These are phyloP conservation scores for Leccinum longicurvipes DNA, from an alignment of 768 basidiomycete genomes.

Conservation along the genomic window DNA sequence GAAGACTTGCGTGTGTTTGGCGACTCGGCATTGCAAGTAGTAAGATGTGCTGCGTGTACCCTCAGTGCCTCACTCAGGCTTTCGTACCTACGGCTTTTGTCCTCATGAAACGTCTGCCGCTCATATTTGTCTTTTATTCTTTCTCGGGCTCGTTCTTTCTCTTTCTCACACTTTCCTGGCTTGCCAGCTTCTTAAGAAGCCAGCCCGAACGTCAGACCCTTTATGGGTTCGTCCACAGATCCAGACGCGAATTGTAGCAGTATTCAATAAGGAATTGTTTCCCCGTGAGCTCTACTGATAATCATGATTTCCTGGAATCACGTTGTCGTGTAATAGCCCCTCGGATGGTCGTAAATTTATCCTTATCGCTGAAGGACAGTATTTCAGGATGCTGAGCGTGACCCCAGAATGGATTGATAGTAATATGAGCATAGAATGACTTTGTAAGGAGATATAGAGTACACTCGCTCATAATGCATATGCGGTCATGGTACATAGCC, in stretches of 20 bases:
- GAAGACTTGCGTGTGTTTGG: too few species aligned
- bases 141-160: slow-evolving; percentile 14
- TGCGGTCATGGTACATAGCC: too few species aligned
- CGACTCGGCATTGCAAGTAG: too few species aligned
- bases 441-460: slow-evolving; percentile 35
- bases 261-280: slow-evolving; percentile 54
- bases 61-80: too few species aligned
- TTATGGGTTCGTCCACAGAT: slow-evolving; percentile 55
- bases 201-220: slow-evolving; percentile 42
- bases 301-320: background rate
- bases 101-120: slow-evolving; percentile 7
- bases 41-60: too few species aligned
- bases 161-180: slow-evolving; percentile 45
- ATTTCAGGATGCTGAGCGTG: slow-evolving; percentile 58
- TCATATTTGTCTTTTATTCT: slow-evolving; percentile 7
- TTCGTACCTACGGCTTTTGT: too few species aligned
- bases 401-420: slow-evolving; percentile 52
- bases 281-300: slow-evolving; percentile 46
- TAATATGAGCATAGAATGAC: slow-evolving; percentile 55
- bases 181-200: slow-evolving; percentile 56
- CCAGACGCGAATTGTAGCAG: slow-evolving; percentile 42
- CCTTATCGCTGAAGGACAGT: slow-evolving; percentile 56
- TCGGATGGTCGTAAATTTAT: slow-evolving; percentile 41
- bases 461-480: too few species aligned
- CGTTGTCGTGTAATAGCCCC: slow-evolving; percentile 34